These are phyloP conservation scores for Calonectria pseudoturangicola DNA, from an alignment of 2,329 filamentous ascomycete genomes.

Conservation along the genomic window DNA sequence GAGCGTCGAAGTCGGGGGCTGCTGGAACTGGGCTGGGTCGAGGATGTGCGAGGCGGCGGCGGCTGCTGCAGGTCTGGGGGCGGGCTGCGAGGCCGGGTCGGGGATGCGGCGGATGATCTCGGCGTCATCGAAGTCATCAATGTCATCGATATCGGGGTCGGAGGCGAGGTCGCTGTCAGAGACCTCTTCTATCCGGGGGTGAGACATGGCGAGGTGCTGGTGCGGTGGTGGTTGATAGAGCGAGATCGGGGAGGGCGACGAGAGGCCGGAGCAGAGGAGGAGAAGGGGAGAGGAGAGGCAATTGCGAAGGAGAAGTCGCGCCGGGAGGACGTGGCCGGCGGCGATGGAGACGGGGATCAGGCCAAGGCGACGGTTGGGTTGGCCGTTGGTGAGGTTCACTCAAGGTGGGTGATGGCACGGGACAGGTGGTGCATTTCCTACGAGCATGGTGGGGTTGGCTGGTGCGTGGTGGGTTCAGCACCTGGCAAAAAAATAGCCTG, in stretches of 20 bases:
- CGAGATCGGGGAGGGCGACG: background rate
- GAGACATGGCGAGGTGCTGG: constrained; percentile 77
- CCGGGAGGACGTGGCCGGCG: constrained; percentile 6
- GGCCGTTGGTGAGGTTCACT: constrained; percentile 39
- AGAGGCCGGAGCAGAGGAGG: constrained; percentile 3
- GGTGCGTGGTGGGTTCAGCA: constrained; percentile 29
- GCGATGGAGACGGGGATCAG: constrained; percentile 8
- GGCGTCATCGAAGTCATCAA: constrained; percentile 76
- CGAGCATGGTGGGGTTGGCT: constrained; percentile 36
- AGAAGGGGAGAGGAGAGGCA: background rate
- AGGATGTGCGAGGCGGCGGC: constrained; percentile 50
- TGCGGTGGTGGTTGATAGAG: too few species aligned
- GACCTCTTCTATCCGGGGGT: constrained; percentile 94
- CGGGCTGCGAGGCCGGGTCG: constrained; percentile 56
- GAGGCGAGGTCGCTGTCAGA: constrained; percentile 86
- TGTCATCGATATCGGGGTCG: constrained; percentile 76
- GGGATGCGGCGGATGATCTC: constrained; percentile 72
- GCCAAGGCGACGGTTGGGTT: constrained; percentile 14
- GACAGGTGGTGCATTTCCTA: constrained; percentile 40
- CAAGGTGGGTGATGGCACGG: constrained; percentile 37
- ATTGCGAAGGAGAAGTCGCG: background rate
- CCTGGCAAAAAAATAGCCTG: background rate
- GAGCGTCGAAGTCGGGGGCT: constrained; percentile 53
- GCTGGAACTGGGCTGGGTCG: constrained; percentile 55
- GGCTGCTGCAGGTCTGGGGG: constrained; percentile 45